These are phyloP conservation scores for Kalanchoe fedtschenkoi DNA, from an alignment of 164 flowering plant species.

Conservation along the genomic window DNA sequence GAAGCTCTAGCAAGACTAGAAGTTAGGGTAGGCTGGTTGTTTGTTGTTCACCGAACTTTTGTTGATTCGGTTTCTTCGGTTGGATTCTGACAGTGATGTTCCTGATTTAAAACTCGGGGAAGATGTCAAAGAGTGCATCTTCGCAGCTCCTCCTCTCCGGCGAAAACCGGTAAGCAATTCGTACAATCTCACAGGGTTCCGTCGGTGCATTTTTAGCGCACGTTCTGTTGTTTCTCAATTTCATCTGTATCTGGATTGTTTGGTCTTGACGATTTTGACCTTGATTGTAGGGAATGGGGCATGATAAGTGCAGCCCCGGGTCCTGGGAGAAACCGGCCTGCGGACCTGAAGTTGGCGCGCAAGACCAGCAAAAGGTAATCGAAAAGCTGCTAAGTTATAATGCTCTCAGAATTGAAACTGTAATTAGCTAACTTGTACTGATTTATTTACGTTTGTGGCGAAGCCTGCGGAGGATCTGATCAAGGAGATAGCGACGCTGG, in stretches of 20 bases:
- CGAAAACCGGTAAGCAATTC: conserved; percentile 22
- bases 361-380: conserved; percentile 1
- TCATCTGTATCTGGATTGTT: background rate
- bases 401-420: background rate
- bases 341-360: background rate
- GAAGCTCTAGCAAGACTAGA: background rate
- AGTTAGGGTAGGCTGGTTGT: background rate
- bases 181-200: conserved; percentile 3
- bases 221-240: background rate
- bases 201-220: background rate
- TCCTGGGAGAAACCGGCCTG: background rate
- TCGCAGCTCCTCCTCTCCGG: conserved; percentile 15
- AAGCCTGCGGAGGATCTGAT: conserved; percentile 68
- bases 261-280: background rate
- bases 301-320: background rate
- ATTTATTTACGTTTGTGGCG: background rate
- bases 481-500: conserved; percentile 64
- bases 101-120: conserved; percentile 19
- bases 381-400: background rate
- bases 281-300: background rate
- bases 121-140: conserved; percentile 11
- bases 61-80: background rate
- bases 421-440: background rate
- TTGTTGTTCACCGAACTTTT: background rate
- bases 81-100: conserved; percentile 28